Base-by-base conservation (phyloP, 306 rosid genomes). In the Lotus japonicus region DNA sequence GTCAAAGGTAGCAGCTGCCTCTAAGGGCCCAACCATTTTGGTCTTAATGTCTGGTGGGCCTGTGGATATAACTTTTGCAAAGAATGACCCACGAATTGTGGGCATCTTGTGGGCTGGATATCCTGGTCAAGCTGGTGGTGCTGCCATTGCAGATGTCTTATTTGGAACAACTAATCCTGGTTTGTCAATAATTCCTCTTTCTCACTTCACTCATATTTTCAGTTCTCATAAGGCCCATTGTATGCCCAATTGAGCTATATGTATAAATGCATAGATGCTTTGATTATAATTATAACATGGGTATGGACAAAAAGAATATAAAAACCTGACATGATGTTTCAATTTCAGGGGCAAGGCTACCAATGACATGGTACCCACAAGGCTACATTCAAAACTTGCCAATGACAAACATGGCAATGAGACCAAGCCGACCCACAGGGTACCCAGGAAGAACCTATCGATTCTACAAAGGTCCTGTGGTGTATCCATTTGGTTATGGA, bases 1-100 rank as follows among this genome's bases (percentile, higher is more conserved):
- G 2, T 82, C 92, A 0, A 81, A 75, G 70, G 90, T 84, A 1
- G 92, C 97, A 0, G 90, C 85, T 1, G 84, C 86, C 11, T 79
- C 97, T 0, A 77, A 60, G 16, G 97, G 97, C 54, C 97, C 97
- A 64, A 80, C 79, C 0, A 64, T 88, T 31, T 35, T 91, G 72
- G 92, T 91, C 21, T 55, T 88, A 74, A 83, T 91, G 97, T 86
- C 92, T 2, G 96, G 97, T 15, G 97, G 96, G 11, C 89, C 97
- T 2, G 48, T 91, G n/a, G 97, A 91, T 36, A 63, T 86, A 6
- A 58, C 91, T 33, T 91, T 91, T 17, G 91, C 92, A 0, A 64
- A 88, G 62, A 83, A 81, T 36, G 86, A 88, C 55, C 87, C 83
- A 0, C 79, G 77, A 18, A 69, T 91, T 5, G 36, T 48, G 7